phyloP scores from a whole-genome alignment of 2,329 filamentous ascomycete species.

The Colletotrichum paranaense region DNA sequence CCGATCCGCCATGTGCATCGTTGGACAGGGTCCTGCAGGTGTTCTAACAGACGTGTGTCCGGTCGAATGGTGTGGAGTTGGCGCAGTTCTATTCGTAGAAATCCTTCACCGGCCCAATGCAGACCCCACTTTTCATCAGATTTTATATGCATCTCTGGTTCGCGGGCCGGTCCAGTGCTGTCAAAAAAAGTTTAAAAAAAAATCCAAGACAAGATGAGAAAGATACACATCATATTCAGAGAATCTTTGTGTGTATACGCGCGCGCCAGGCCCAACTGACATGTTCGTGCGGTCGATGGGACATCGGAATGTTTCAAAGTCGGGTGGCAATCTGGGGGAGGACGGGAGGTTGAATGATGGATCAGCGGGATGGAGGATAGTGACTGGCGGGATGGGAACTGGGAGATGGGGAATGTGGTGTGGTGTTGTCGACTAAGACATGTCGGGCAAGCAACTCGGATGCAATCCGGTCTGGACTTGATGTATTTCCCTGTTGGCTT shows the following conservation, averaged over 20 bases:
- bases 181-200: constrained; percentile 22
- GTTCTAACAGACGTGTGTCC: constrained; percentile 22
- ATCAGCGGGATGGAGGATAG: neutral
- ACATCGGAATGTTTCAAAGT: constrained; percentile 15
- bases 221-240: neutral
- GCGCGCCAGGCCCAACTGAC: neutral
- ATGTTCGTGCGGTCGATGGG: neutral
- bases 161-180: constrained; percentile 32
- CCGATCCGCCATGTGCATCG: constrained; percentile 16
- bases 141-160: constrained; percentile 32
- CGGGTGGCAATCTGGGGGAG: constrained; percentile 13
- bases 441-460: neutral
- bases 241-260: neutral
- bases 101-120: constrained; percentile 27
- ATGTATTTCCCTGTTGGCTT: neutral
- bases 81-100: constrained; percentile 18
- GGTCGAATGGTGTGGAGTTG: constrained; percentile 27
- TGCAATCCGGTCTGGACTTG: neutral
- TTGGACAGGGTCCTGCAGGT: constrained; percentile 30
- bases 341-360: neutral
- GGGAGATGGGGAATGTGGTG: neutral
- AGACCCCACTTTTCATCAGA: constrained; percentile 23
- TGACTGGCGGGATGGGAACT: neutral
- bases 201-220: constrained; percentile 26
- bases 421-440: constrained; percentile 1